These are phyloP conservation scores for Nannochloropsis oceanica DNA, from an alignment of 108 stramenopile genomes.

Conservation along the genomic window DNA sequence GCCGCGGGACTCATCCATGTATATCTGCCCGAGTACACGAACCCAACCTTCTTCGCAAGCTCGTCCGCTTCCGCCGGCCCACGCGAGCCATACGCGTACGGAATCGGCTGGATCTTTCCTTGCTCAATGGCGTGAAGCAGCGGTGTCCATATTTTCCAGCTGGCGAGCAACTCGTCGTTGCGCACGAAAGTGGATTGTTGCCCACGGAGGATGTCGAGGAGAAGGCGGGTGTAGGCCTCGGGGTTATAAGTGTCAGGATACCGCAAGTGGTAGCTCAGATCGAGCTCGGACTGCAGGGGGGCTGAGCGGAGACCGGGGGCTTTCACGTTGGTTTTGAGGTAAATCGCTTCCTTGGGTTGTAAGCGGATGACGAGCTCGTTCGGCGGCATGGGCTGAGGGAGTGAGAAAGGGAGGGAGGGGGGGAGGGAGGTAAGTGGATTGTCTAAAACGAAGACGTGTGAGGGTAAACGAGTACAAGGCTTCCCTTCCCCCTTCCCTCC, in stretches of 20 bases:
- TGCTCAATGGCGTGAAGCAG: slow-evolving; percentile 69
- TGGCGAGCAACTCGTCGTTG: slow-evolving; percentile 74
- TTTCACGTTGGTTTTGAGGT: slow-evolving; percentile 92
- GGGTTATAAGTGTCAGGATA: slow-evolving; percentile 44
- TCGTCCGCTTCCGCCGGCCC: slow-evolving; percentile 67
- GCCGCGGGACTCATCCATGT: background rate
- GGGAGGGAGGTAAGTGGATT: slow-evolving; percentile 48
- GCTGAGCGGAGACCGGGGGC: slow-evolving; percentile 62
- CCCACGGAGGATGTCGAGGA: slow-evolving; percentile 83
- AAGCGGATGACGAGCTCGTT: slow-evolving; percentile 85
- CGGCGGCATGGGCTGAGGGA: slow-evolving; percentile 42
- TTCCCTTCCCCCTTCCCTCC: background rate
- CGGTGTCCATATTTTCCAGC: slow-evolving; percentile 92
- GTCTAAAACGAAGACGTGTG: background rate
- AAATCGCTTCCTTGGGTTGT: slow-evolving; percentile 43
- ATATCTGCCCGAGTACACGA: background rate
- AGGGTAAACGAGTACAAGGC: background rate
- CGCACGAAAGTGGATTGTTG: slow-evolving; percentile 79
- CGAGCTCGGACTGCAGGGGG: slow-evolving; percentile 75
- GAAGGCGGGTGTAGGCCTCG: slow-evolving; percentile 89
- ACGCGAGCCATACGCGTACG: slow-evolving; percentile 61
- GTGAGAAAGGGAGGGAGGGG: slow-evolving; percentile 35
- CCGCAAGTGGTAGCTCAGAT: slow-evolving; percentile 58
- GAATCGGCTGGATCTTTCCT: slow-evolving; percentile 39
- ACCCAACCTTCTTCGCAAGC: slow-evolving; percentile 16